A percentile compares a stretch with the other conserved stretches of the same genome.
These are phyloP conservation scores for Lipomyces yarrowii DNA, from an alignment of 1,139 yeast genomes.

Conservation along the genomic window DNA sequence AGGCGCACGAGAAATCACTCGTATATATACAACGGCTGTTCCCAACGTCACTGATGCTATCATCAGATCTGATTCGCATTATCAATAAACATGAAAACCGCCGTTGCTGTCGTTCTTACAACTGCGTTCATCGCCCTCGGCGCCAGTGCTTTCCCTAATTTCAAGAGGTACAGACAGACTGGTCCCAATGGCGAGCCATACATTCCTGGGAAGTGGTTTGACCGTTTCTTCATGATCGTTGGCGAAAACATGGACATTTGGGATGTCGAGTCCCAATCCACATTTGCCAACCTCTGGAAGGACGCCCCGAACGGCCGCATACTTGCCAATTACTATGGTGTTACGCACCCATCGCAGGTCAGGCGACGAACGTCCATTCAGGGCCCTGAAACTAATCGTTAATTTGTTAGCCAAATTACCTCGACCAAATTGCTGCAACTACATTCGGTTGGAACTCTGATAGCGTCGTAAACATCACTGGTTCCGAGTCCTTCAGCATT, in stretches of 20 bases:
- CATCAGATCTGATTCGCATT: not conserved
- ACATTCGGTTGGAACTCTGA: not conserved
- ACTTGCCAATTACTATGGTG: not conserved
- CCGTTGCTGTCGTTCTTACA: not conserved
- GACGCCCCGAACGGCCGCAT: not conserved
- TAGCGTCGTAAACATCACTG: not conserved
- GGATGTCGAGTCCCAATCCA: not conserved
- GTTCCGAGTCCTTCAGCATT: not conserved
- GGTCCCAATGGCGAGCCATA: not conserved
- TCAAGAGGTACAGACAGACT: not conserved
- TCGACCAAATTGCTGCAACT: not conserved
- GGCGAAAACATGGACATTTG: not conserved
- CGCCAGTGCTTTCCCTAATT: not conserved
- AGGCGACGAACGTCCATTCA: no score
- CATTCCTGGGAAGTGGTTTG: not conserved
- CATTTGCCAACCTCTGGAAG: not conserved
- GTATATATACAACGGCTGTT: not conserved
- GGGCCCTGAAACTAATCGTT: no score
- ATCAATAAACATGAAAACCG: not conserved
- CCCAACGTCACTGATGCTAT: not conserved
- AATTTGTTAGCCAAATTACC: no score
- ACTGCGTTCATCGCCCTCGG: not conserved
- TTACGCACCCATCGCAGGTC: not conserved
- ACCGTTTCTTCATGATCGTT: not conserved
- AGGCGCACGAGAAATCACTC: not conserved